Evolutionary conservation across 1,284 basidiomycete genomes (phyloP).

Genomic region (Austroboletus rostrupii): DNA sequence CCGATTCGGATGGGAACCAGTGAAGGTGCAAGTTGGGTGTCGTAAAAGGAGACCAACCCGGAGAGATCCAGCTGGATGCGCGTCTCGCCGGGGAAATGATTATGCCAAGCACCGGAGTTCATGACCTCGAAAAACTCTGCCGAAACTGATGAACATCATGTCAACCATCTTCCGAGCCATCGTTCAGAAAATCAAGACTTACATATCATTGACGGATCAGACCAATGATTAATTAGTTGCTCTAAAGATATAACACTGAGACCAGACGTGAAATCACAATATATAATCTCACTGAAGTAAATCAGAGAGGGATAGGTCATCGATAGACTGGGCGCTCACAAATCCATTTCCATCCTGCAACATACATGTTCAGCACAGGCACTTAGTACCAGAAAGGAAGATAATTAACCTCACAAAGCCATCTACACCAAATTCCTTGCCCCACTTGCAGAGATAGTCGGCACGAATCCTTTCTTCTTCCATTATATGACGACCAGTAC

Average conservation of each 20-base stretch:
- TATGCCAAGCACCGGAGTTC: constrained; percentile 33
- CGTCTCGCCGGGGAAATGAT: constrained; percentile 34
- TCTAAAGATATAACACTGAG: constrained; percentile 35
- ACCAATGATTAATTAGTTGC: constrained; percentile 13
- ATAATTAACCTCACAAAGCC: constrained; percentile 35
- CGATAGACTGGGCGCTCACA: constrained; percentile 32
- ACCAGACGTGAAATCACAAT: constrained; percentile 44
- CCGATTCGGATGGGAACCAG: constrained; percentile 24
- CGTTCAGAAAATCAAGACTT: neutral
- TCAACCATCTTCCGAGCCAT: neutral
- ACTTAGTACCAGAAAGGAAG: neutral
- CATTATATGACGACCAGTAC: constrained; percentile 8
- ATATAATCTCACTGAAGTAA: constrained; percentile 45
- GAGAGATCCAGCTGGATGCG: constrained; percentile 32
- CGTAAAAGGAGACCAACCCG: constrained; percentile 9
- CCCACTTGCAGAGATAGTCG: constrained; percentile 35
- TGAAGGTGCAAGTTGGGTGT: constrained; percentile 14
- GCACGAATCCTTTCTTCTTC: constrained; percentile 30
- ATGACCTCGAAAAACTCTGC: constrained; percentile 12
- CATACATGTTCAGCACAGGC: neutral
- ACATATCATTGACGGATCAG: neutral
- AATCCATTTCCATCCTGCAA: constrained; percentile 46
- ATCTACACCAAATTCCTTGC: constrained; percentile 32
- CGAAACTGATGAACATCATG: neutral
- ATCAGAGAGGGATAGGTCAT: neutral